These are phyloP conservation scores for Acer negundo DNA, from an alignment of 345 rosid species.

Conservation along the genomic window DNA sequence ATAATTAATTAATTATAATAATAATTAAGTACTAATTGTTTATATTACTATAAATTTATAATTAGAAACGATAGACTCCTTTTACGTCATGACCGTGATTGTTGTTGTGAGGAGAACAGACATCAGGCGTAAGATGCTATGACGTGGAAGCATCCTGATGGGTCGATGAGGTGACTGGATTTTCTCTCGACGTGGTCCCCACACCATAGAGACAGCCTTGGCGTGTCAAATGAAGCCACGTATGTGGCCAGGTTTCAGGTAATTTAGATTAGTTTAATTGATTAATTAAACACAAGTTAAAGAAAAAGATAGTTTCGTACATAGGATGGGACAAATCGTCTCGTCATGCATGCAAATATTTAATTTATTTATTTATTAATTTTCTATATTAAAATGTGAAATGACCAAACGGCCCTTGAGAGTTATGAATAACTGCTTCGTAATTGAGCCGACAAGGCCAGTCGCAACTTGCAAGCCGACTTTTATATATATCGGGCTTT, in stretches of 20 bases:
- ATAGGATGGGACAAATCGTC: neutral
- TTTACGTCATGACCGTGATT: neutral
- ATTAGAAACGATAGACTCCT: neutral
- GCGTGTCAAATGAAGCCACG: slow-evolving; percentile 10
- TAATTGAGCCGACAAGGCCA: neutral
- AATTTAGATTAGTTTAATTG: neutral
- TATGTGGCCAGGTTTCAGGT: neutral
- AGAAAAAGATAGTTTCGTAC: slow-evolving; percentile 1
- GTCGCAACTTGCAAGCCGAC: neutral
- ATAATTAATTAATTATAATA: neutral
- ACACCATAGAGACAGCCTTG: neutral
- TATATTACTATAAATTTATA: neutral
- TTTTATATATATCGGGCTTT: neutral
- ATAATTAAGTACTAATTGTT: too few relatives aligned
- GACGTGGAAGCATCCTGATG: slow-evolving; percentile 13
- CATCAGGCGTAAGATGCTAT: slow-evolving; percentile 11
- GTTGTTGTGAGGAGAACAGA: slow-evolving; percentile 1
- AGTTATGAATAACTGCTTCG: neutral
- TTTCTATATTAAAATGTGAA: neutral
- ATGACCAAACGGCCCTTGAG: neutral
- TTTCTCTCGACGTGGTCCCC: neutral
- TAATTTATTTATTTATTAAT: neutral
- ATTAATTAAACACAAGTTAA: neutral
- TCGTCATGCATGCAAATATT: slow-evolving; percentile 16
- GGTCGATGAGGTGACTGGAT: neutral